A percentile compares a stretch with the other conserved stretches of the same genome.
These are phyloP conservation scores for Streptanthus diversifolius DNA, from an alignment of 345 rosid genomes.

Conservation along the genomic window DNA sequence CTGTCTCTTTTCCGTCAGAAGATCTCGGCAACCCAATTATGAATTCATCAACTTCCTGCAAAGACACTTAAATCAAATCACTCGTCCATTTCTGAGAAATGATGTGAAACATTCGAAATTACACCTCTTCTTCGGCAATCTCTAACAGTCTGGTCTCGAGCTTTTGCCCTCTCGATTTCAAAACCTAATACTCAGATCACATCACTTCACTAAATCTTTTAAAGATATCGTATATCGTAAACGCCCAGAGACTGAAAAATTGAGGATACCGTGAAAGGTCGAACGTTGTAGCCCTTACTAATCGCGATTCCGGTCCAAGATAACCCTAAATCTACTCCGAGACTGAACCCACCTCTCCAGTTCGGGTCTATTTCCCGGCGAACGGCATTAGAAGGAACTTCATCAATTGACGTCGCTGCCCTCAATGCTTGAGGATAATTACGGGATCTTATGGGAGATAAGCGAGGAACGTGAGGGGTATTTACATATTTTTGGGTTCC, in stretches of 20 bases:
- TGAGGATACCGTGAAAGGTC: constrained; percentile 62
- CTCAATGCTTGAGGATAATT: constrained; percentile 1
- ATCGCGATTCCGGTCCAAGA: constrained; percentile 80
- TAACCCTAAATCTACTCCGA: constrained; percentile 80
- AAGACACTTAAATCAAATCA: not conserved
- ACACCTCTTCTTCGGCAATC: constrained; percentile 69
- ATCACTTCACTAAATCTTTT: not conserved
- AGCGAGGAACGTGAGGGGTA: not conserved
- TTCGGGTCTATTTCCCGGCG: constrained; percentile 51
- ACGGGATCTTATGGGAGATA: not conserved
- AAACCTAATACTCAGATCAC: constrained; percentile 42
- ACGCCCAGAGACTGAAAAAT: not conserved
- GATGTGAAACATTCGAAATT: not conserved
- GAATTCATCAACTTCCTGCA: constrained; percentile 81
- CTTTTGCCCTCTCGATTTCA: constrained; percentile 76
- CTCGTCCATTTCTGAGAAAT: not conserved
- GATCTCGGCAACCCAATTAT: constrained; percentile 84
- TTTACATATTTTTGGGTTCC: constrained; percentile 16
- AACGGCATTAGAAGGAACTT: constrained; percentile 69
- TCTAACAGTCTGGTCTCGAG: constrained; percentile 62
- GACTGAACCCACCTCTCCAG: constrained; percentile 89
- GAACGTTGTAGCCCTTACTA: constrained; percentile 71
- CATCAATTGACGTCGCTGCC: constrained; percentile 39
- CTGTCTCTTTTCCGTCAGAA: constrained; percentile 69
- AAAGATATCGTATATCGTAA: not conserved